Percentiles rank a stretch among this genome's conserved stretches.
Conservation (phyloP, 225 moss, liverwort and hornwort genomes). For the Polytrichum formosum region DNA sequence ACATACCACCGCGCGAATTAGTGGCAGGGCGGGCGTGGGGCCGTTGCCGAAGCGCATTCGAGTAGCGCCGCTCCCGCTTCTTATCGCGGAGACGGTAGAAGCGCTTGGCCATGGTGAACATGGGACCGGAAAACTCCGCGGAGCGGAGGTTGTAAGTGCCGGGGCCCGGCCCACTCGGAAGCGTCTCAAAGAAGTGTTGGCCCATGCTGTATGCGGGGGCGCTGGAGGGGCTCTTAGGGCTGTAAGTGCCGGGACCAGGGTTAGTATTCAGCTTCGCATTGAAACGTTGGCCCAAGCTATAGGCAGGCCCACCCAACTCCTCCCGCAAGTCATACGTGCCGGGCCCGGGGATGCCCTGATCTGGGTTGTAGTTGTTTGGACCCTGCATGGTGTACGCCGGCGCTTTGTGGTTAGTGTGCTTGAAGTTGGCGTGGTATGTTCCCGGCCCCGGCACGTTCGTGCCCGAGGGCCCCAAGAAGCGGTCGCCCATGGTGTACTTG, state of each 20-base stretch:
- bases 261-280: neutral
- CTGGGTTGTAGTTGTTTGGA: neutral
- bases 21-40: slow-evolving; percentile 1
- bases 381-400: slow-evolving; percentile 8
- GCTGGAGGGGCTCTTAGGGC: slow-evolving; percentile 1
- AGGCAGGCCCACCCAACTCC: slow-evolving; percentile 1
- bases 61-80: slow-evolving; percentile 5
- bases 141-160: slow-evolving; percentile 10
- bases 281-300: neutral
- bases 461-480: neutral
- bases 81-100: slow-evolving; percentile 2
- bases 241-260: slow-evolving; percentile 8
- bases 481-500: slow-evolving; percentile 8
- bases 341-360: slow-evolving; percentile 7
- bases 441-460: slow-evolving; percentile 5
- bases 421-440: slow-evolving; percentile 1
- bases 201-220: slow-evolving; percentile 9
- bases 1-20: slow-evolving; percentile 6
- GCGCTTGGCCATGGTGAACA: slow-evolving; percentile 13
- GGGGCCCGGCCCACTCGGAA: neutral
- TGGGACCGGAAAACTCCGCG: neutral
- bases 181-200: slow-evolving; percentile 1
- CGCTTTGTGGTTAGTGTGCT: slow-evolving; percentile 2
- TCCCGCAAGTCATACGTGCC: slow-evolving; percentile 5
- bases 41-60: slow-evolving; percentile 1